Evolutionary conservation across 306 rosid species (phyloP).

Genomic region (Trifolium fragiferum): DNA sequence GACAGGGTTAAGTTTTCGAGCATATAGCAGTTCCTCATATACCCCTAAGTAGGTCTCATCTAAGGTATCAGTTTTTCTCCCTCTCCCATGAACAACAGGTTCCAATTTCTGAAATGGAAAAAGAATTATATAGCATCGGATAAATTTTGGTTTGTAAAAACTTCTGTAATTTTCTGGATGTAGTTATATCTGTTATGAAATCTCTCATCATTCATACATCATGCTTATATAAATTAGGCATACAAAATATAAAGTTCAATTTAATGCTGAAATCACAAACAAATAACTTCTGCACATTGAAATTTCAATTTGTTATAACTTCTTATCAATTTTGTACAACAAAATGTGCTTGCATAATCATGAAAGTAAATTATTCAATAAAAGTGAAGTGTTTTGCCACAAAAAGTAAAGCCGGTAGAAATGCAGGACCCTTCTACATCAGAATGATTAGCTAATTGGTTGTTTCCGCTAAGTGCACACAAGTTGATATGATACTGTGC

Average conservation of each 20-base stretch:
- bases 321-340: neutral
- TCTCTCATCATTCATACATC: slow-evolving; percentile 8
- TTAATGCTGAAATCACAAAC: slow-evolving; percentile 6
- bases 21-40: slow-evolving; percentile 76
- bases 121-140: slow-evolving; percentile 29
- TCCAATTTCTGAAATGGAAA: slow-evolving; percentile 72
- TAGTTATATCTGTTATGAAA: slow-evolving; percentile 18
- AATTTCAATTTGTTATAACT: slow-evolving; percentile 20
- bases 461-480: neutral
- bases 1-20: slow-evolving; percentile 89
- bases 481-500: neutral
- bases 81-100: slow-evolving; percentile 93
- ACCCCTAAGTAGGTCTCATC: slow-evolving; percentile 88
- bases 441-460: neutral
- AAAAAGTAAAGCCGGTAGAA: neutral
- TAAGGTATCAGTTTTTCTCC: slow-evolving; percentile 68
- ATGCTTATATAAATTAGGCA: neutral
- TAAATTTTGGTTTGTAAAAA: slow-evolving; percentile 23
- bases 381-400: neutral
- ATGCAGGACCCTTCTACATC: neutral
- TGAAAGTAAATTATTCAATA: slow-evolving; percentile 7
- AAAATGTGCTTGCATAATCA: neutral
- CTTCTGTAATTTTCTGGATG: neutral
- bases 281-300: neutral
- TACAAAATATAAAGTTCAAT: slow-evolving; percentile 27